phyloP scores from a whole-genome alignment of 1,139 yeast genomes.

The Kodamaea fungicola region DNA sequence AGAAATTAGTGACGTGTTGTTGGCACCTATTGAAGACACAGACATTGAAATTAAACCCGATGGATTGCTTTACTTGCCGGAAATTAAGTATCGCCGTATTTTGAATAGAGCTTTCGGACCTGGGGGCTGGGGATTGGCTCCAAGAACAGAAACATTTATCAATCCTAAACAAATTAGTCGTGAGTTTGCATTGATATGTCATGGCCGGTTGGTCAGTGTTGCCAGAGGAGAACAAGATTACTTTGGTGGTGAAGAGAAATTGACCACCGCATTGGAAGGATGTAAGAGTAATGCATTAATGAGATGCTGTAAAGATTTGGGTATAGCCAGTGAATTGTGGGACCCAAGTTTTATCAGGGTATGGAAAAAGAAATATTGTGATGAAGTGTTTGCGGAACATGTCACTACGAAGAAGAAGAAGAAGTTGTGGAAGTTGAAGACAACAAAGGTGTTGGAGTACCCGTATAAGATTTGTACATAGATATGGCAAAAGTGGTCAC shows the following conservation, averaged over 20 bases:
- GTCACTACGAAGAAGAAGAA: slow-evolving; percentile 77
- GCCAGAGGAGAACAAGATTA: slow-evolving; percentile 97
- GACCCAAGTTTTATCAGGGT: slow-evolving; percentile 84
- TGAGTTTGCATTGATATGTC: slow-evolving; percentile 84
- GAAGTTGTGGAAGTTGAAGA: slow-evolving; percentile 83
- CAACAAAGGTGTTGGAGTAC: slow-evolving; percentile 72
- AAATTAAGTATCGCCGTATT: slow-evolving; percentile 87
- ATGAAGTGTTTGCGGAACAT: slow-evolving; percentile 84
- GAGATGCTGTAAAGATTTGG: slow-evolving; percentile 97
- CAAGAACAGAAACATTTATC: slow-evolving; percentile 79
- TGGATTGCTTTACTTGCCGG: slow-evolving; percentile 87
- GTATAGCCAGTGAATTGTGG: slow-evolving; percentile 96
- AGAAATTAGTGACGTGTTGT: slow-evolving; percentile 55
- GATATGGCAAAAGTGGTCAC: neutral
- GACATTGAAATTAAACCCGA: slow-evolving; percentile 96
- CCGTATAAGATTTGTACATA: slow-evolving; percentile 54
- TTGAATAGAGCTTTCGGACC: slow-evolving; percentile 93
- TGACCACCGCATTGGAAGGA: slow-evolving; percentile 96
- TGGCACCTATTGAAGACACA: slow-evolving; percentile 55
- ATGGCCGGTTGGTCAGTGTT: slow-evolving; percentile 84
- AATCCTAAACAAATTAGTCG: slow-evolving; percentile 66
- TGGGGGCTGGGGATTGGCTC: slow-evolving; percentile 98
- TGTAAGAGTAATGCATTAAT: slow-evolving; percentile 94
- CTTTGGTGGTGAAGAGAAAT: slow-evolving; percentile 74
- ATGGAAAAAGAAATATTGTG: slow-evolving; percentile 75